Conservation (phyloP, 139 green algal species). For the Chlamydomonas sphaeroides region DNA sequence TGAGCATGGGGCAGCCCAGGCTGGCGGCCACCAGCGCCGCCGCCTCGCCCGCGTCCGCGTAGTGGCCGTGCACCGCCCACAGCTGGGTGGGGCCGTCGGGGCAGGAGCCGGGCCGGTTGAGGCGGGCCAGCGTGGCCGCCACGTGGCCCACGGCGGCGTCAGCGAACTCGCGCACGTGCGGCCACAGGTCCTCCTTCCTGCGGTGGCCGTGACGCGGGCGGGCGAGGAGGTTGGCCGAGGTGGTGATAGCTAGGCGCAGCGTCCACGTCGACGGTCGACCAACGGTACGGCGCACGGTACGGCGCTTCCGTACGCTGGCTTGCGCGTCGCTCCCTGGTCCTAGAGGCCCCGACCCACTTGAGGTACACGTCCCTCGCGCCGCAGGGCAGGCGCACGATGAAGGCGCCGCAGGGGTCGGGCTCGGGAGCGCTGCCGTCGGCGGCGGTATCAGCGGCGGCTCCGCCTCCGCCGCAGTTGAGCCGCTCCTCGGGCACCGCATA, state of each 20-base stretch:
- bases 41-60: conserved; percentile 84
- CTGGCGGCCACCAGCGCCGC: conserved; percentile 79
- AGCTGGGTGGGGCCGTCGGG: conserved; percentile 57
- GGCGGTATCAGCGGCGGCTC: not conserved
- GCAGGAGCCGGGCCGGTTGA: conserved; percentile 56
- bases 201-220: too few relatives aligned
- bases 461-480: conserved; percentile 54
- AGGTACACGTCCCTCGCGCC: conserved; percentile 81
- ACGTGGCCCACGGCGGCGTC: conserved; percentile 82
- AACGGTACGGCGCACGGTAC: too few relatives aligned
- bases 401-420: conserved; percentile 71
- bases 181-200: conserved; percentile 93
- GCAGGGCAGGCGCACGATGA: conserved; percentile 90
- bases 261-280: too few relatives aligned
- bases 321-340: too few relatives aligned
- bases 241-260: too few relatives aligned
- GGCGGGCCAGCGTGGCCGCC: conserved; percentile 59
- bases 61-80: conserved; percentile 79
- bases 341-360: conserved; percentile 52
- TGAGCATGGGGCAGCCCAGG: conserved; percentile 89
- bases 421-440: not conserved
- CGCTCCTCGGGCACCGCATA: conserved; percentile 86
- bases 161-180: conserved; percentile 91
- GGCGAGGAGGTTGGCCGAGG: too few relatives aligned
- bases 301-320: too few relatives aligned